Evolutionary conservation across 2,329 filamentous ascomycete genomes (phyloP), one percentile per base, ranked within the genome.

Genomic region (Sporothrix variecibatus): DNA sequence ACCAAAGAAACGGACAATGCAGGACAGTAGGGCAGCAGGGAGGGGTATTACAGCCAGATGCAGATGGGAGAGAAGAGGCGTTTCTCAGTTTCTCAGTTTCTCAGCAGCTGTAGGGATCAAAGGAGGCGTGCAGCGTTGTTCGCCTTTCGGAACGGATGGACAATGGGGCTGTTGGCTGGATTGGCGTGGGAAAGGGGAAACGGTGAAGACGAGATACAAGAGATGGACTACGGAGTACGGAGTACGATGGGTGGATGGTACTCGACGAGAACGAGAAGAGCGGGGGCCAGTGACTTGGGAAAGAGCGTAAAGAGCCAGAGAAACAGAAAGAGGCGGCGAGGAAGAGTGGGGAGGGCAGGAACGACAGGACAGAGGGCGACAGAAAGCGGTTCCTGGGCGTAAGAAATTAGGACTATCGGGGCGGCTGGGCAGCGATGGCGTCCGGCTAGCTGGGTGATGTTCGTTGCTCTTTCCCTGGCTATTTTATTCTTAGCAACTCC

Each of bases 301-400:
- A 38, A 7, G 58, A 62, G 62, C 46, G 46, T 51, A 17, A 6
- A 51, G 46, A 51, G 46, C 34, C 34, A 34, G 34, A 34, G 34
- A 5, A 34, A n/a, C 46, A 78, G 78, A 76, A 73, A 76, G 76
- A 77, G 76, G 78, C 76, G 78, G 78, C 75, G 78, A 78, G 76
- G 79, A 78, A 77, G 56, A 64, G 65, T 65, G 72, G 72, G 31
- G 67, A 58, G 53, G 34, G 40, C 49, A 72, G 51, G 62, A 62
- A 56, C 11, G 51, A 43, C 60, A 46, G 34, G 17, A 67, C 26
- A 28, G 17, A 58, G 49, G 11, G 34, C 43, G 43, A 28, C 15
- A 49, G 34, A 56, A 28, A 65, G 60, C n/a, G 26, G 60, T 69
- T 72, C 70, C 40, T 71, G 71, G 72, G 72, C 56, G 75, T 77